Percentiles rank a stretch among this genome's conserved stretches.
phyloP scores from a whole-genome alignment of 371 early-diverging fungal genomes.

The Chytridium lagenaria region DNA sequence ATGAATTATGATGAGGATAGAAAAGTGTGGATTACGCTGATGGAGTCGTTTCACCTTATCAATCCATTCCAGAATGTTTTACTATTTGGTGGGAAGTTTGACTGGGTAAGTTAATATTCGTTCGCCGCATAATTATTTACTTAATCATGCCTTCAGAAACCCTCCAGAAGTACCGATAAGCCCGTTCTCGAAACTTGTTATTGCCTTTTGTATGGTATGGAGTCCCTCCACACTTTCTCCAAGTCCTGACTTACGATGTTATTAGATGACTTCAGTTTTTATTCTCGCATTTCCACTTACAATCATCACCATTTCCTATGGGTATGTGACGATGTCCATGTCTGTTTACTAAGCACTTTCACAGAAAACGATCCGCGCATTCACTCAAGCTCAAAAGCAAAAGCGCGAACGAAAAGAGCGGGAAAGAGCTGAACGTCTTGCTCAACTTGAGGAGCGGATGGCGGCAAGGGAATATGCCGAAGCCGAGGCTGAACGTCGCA shows the following conservation, averaged over 20 bases:
- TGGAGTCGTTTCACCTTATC: background rate
- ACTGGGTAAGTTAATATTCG: background rate
- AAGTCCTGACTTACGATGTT: background rate
- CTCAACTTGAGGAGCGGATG: background rate
- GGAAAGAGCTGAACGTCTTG: background rate
- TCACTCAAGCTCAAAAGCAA: constrained; percentile 9
- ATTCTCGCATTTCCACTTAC: constrained; percentile 15
- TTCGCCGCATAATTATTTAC: too few relatives aligned
- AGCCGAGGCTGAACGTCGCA: background rate
- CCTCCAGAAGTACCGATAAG: background rate
- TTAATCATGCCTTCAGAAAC: background rate
- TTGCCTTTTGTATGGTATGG: constrained; percentile 7
- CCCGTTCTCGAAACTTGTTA: constrained; percentile 1
- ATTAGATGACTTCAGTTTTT: constrained; percentile 7
- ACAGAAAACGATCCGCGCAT: constrained; percentile 16
- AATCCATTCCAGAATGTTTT: constrained; percentile 12
- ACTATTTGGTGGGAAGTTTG: constrained; percentile 9
- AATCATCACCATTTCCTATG: constrained; percentile 16
- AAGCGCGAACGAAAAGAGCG: constrained; percentile 8
- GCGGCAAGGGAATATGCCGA: background rate
- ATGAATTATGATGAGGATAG: background rate
- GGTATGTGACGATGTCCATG: too few relatives aligned
- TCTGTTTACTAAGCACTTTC: background rate
- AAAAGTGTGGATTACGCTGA: background rate
- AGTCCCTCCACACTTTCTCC: background rate